Percentiles rank a stretch among this genome's conserved stretches.
These are phyloP conservation scores for Colletotrichum theobromicola DNA, from an alignment of 2,329 filamentous ascomycete species.

Conservation along the genomic window DNA sequence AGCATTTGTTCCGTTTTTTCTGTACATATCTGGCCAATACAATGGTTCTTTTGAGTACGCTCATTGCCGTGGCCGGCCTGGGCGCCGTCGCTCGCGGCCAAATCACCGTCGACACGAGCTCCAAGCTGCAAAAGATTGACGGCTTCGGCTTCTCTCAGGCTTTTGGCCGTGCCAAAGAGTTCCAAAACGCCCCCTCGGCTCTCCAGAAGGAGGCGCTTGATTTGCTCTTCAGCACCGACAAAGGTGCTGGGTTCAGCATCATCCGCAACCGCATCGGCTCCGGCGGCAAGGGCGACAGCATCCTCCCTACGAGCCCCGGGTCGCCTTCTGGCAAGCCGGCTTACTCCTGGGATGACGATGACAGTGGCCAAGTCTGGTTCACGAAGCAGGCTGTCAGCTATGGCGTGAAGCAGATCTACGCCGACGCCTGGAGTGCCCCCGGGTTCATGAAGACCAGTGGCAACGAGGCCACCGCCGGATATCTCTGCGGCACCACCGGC, in stretches of 20 bases:
- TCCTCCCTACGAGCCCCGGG: conserved; percentile 50
- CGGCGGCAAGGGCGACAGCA: conserved; percentile 34
- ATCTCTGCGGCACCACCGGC: conserved; percentile 44
- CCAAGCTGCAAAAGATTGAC: conserved; percentile 42
- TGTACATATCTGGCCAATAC: neutral
- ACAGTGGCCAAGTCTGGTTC: conserved; percentile 56
- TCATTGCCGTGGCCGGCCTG: neutral
- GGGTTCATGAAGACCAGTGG: conserved; percentile 54
- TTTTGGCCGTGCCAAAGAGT: conserved; percentile 47
- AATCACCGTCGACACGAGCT: conserved; percentile 31
- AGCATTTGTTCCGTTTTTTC: neutral
- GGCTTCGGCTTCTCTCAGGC: conserved; percentile 56
- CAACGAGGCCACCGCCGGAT: conserved; percentile 32
- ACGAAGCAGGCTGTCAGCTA: conserved; percentile 50
- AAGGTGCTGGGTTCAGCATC: conserved; percentile 54
- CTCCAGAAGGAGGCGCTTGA: conserved; percentile 45
- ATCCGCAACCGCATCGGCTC: conserved; percentile 54
- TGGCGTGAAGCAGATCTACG: conserved; percentile 43
- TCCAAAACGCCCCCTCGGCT: conserved; percentile 36
- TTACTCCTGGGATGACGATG: conserved; percentile 52
- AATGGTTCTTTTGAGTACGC: neutral
- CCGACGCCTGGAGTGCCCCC: conserved; percentile 52
- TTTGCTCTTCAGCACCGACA: conserved; percentile 47
- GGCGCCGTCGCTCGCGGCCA: conserved; percentile 24
- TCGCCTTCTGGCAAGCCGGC: conserved; percentile 41